phyloP scores from a whole-genome alignment of 2,329 filamentous ascomycete genomes.

The Phialocephala subalpina region DNA sequence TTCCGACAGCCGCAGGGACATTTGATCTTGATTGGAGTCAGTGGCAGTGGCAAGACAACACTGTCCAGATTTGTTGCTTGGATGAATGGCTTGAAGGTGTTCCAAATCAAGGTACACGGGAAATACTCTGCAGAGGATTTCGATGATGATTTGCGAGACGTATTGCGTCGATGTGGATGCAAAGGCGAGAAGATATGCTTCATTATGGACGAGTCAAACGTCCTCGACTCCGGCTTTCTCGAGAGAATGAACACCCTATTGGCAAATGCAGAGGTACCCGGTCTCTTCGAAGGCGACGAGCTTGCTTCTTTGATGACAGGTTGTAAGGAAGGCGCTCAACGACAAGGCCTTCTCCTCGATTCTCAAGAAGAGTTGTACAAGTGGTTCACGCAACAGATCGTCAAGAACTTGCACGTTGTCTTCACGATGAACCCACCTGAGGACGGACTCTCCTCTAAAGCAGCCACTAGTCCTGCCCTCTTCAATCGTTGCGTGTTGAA shows the following conservation, averaged over 20 bases:
- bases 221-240: constrained; percentile 96
- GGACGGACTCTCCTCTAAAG: constrained; percentile 92
- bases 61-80: constrained; percentile 97
- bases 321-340: constrained; percentile 97
- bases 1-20: constrained; percentile 98
- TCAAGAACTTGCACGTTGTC: constrained; percentile 98
- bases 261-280: constrained; percentile 98
- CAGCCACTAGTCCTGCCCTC: constrained; percentile 93
- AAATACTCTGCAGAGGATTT: constrained; percentile 99
- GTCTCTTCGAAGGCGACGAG: constrained; percentile 98
- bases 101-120: constrained; percentile 99
- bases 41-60: constrained; percentile 98
- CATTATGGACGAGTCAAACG: constrained; percentile 99
- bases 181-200: constrained; percentile 99
- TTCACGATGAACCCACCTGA: constrained; percentile 99
- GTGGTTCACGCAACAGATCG: constrained; percentile 99
- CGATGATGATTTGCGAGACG: constrained; percentile 94
- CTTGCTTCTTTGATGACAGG: constrained; percentile 98
- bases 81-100: constrained; percentile 99
- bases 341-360: constrained; percentile 92
- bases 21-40: constrained; percentile 97
- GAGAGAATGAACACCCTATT: constrained; percentile 99
- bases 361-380: constrained; percentile 99
- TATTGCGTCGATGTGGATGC: constrained; percentile 91
- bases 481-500: constrained; percentile 99